Evolutionary conservation across 306 rosid species (phyloP), one percentile per base, ranked within the genome.

Genomic region (Corylus avellana): DNA sequence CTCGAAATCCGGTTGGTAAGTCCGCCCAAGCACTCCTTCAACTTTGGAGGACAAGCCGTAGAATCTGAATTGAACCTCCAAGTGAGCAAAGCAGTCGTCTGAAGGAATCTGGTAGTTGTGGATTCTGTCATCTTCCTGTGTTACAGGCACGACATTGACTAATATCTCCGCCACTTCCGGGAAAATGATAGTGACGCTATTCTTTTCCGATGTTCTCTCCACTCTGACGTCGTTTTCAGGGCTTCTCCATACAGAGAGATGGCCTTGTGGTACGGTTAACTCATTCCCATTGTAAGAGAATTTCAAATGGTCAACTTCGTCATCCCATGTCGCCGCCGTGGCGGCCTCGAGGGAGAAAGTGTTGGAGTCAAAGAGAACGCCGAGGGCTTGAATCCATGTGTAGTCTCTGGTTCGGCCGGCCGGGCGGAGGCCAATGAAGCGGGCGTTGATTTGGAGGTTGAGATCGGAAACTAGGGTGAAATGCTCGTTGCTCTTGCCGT

Each of bases 21-120:
- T 86, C 88, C 82, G 77, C 0, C 86, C 89, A 39, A 88, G 85
- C 39, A 88, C 85, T 16, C 92, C 90, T 3, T 86, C 88, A 53
- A 84, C 90, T 11, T 78, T 78, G 0, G 84, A 70, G 14, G 90
- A 81, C 58, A 88, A 8, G 1, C 50, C 71, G 18, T 72, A 72
- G 82, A 88, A 88, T 77, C 76, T 86, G 25, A 89, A 86, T 18
- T 84, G 88, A 20, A 79, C 87, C 14, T 84, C 88, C 75, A 86
- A 77, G n/a, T 88, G 90, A 0, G 87, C 85, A 80, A 86, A 86
- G 62, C 85, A 86, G 1, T 88, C 87, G 73, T 86, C 75, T 0
- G 25, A 9, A 77, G 89, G 85, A 8, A 86, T 55, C 46, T 81
- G 83, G 64, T 82, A 84, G 79, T 80, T 86, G 27, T 86, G 85